These are phyloP conservation scores for Globisporangium uncinulatum DNA, from an alignment of 352 stramenopile genomes.

Conservation along the genomic window DNA sequence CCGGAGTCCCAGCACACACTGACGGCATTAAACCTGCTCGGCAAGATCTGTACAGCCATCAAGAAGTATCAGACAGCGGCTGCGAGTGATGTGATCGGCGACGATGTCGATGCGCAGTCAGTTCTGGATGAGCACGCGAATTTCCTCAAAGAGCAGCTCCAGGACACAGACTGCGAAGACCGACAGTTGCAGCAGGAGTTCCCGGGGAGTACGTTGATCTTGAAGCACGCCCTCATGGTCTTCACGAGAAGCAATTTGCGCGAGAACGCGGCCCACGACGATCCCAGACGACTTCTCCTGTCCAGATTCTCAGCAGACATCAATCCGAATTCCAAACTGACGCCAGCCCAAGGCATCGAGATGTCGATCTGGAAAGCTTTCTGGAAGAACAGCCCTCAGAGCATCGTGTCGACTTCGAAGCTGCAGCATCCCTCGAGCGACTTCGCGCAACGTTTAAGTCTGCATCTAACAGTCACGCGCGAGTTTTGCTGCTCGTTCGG, in stretches of 20 bases:
- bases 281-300: slow-evolving; percentile 51
- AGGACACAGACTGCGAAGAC: slow-evolving; percentile 9
- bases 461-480: slow-evolving; percentile 43
- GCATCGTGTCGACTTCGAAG: slow-evolving; percentile 38
- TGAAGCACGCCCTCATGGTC: slow-evolving; percentile 65
- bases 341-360: slow-evolving; percentile 9
- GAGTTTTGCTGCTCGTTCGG: slow-evolving; percentile 67
- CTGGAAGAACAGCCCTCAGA: slow-evolving; percentile 28
- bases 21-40: slow-evolving; percentile 60
- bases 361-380: slow-evolving; percentile 43
- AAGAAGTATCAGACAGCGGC: slow-evolving; percentile 44
- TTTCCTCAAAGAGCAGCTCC: slow-evolving; percentile 18
- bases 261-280: slow-evolving; percentile 25
- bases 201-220: slow-evolving; percentile 16
- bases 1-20: slow-evolving; percentile 62
- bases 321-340: slow-evolving; percentile 2
- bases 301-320: slow-evolving; percentile 43
- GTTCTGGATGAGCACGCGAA: slow-evolving; percentile 51
- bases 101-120: slow-evolving; percentile 33
- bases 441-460: slow-evolving; percentile 35
- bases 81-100: slow-evolving; percentile 25
- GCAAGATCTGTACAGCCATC: slow-evolving; percentile 76
- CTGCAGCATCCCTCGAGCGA: slow-evolving; percentile 32
- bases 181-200: slow-evolving; percentile 1
- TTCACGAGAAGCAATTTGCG: slow-evolving; percentile 31